Base-by-base conservation (phyloP, 2,329 filamentous ascomycete genomes). In the Apiospora hydei region DNA sequence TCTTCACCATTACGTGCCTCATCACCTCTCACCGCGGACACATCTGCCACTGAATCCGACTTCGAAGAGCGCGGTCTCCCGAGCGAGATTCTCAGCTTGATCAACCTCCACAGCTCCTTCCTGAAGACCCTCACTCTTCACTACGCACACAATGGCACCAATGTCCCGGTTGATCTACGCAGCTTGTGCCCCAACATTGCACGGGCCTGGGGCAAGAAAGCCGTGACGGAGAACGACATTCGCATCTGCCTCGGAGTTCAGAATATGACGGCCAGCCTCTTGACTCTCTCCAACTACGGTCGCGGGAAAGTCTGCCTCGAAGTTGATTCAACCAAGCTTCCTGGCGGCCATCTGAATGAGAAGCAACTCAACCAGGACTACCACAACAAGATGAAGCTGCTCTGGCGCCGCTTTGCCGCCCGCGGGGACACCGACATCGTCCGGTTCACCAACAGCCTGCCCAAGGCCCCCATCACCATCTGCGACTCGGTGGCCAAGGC, bases 181-280 rank as follows among this genome's bases (percentile, higher is more conserved):
- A 83, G 86, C 43, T 85, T 95, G 47, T 86, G 88, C 46, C 89
- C 89, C 13, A 87, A 90, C 71, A 85, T 94, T 53, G 89, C 92
- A 16, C 88, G 90, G 74, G 84, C 91, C 49, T 95, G 93, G 93
- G 91, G 92, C 72, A 94, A 93, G 82, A 87, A 92, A 44, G 86
- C 86, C 71, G 91, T 94, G 21, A 88, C 86, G 0, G 82, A 88
- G 0, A 88, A 90, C 53, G 93, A 95, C 77, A 84, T 95, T 67
- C 89, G 90, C 73, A 86, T 89, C 73, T 88, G 91, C 74, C 81
- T 95, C 30, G 92, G 91, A 68, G 82, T 94, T n/a, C 86, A 91
- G 77, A 83, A 84, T 66, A 81, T 82, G 73, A 83, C 83, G 73
- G 44, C 44, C 74, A 78, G 41, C 30, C 74, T 74, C 38, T 79